phyloP scores from a whole-genome alignment of 169 alveolate genomes.

The Condylostoma magnum region DNA sequence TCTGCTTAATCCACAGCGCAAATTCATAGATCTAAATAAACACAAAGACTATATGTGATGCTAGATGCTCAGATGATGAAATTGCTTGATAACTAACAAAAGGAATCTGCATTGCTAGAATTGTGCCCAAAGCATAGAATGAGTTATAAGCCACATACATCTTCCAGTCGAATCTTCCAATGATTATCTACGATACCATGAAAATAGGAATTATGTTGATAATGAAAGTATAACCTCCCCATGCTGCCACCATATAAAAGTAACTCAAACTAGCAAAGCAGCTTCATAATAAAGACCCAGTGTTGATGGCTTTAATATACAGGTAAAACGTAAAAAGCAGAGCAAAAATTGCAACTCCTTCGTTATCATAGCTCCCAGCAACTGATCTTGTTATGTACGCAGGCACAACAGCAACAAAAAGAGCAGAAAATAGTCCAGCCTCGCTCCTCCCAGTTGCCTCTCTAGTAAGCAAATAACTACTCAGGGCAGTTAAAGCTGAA shows the following conservation, averaged over 20 bases:
- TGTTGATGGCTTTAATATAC: slow-evolving; percentile 92
- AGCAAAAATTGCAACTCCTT: slow-evolving; percentile 97
- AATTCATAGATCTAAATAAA: slow-evolving; percentile 62
- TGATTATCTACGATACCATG: slow-evolving; percentile 87
- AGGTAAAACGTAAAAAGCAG: slow-evolving; percentile 91
- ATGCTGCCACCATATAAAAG: slow-evolving; percentile 93
- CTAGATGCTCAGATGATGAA: slow-evolving; percentile 93
- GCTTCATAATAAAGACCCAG: slow-evolving; percentile 34
- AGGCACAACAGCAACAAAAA: slow-evolving; percentile 96
- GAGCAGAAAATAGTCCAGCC: slow-evolving; percentile 95
- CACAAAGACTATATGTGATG: slow-evolving; percentile 94
- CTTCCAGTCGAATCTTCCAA: slow-evolving; percentile 85
- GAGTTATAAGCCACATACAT: slow-evolving; percentile 91
- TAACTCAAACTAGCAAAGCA: slow-evolving; percentile 55
- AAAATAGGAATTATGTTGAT: slow-evolving; percentile 94
- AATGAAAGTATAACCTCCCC: slow-evolving; percentile 99
- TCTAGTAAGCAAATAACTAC: slow-evolving; percentile 90
- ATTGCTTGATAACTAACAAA: slow-evolving; percentile 91
- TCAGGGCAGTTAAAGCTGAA: slow-evolving; percentile 92
- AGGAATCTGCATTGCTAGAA: slow-evolving; percentile 95
- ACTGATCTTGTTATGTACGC: slow-evolving; percentile 93
- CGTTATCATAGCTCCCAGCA: slow-evolving; percentile 99
- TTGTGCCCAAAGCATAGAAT: slow-evolving; percentile 91
- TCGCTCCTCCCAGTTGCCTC: slow-evolving; percentile 90
- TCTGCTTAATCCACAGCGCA: slow-evolving; percentile 58